phyloP scores from a whole-genome alignment of 2,329 filamentous ascomycete species.

The Arthrocladium fulminans region DNA sequence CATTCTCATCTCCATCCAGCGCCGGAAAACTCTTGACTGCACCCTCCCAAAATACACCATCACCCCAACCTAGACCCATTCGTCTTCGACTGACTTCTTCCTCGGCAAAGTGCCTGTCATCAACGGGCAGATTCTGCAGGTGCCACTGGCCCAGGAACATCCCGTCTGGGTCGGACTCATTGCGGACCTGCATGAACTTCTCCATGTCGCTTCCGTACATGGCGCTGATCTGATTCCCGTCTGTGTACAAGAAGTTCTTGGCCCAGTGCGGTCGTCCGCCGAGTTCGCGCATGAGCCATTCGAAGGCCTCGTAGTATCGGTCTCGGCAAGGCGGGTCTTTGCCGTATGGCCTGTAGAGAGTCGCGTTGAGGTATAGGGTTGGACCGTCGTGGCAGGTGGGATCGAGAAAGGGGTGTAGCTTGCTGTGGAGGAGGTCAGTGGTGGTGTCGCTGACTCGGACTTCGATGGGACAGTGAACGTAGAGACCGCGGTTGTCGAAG shows the following conservation, averaged over 20 bases:
- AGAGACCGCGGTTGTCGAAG: constrained; percentile 68
- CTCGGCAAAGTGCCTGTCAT: constrained; percentile 16
- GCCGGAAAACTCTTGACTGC: neutral
- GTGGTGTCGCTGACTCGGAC: constrained; percentile 72
- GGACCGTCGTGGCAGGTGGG: constrained; percentile 59
- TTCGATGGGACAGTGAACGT: constrained; percentile 83
- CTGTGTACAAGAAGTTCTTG: constrained; percentile 68
- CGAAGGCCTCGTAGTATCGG: constrained; percentile 81
- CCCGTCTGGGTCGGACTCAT: constrained; percentile 66
- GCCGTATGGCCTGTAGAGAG: constrained; percentile 74
- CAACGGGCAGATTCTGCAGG: constrained; percentile 53
- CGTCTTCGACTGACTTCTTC: constrained; percentile 15
- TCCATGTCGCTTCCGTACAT: constrained; percentile 63
- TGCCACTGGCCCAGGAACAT: constrained; percentile 93
- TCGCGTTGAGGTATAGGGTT: constrained; percentile 82
- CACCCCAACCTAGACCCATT: constrained; percentile 20
- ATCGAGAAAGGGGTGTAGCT: constrained; percentile 59
- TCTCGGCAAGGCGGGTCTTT: constrained; percentile 65
- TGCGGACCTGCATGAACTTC: constrained; percentile 59
- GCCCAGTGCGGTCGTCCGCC: constrained; percentile 83
- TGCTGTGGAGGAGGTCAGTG: constrained; percentile 22
- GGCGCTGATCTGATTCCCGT: constrained; percentile 50
- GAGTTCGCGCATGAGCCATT: constrained; percentile 80
- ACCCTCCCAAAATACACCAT: constrained; percentile 21
- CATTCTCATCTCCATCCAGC: neutral